phyloP scores from a whole-genome alignment of 495 filamentous ascomycete genomes.

The Penicillium soppii region DNA sequence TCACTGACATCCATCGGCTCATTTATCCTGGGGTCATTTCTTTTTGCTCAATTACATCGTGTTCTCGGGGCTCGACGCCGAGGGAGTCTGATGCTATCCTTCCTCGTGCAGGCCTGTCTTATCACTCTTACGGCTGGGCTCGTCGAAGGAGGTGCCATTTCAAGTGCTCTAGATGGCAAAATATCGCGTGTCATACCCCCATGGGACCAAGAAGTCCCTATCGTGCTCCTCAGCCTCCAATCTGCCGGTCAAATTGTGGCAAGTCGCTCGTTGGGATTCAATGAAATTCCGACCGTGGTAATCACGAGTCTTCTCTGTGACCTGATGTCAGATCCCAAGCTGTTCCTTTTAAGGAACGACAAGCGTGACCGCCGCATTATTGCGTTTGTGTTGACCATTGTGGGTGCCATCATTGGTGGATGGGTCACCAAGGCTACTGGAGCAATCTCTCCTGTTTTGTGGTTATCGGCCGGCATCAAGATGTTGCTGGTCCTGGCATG shows the following conservation, averaged over 20 bases:
- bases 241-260: constrained; percentile 68
- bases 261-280: constrained; percentile 58
- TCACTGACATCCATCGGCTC: constrained; percentile 54
- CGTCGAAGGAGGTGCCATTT: constrained; percentile 44
- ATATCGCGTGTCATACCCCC: constrained; percentile 1
- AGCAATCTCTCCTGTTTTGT: constrained; percentile 51
- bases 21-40: constrained; percentile 53
- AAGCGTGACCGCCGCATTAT: constrained; percentile 61
- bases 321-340: constrained; percentile 56
- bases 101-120: constrained; percentile 52
- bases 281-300: constrained; percentile 71
- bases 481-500: constrained; percentile 34
- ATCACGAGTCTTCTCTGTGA: constrained; percentile 68
- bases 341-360: constrained; percentile 55
- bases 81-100: constrained; percentile 50
- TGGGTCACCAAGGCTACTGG: constrained; percentile 56
- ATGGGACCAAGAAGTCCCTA: constrained; percentile 39
- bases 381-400: constrained; percentile 54
- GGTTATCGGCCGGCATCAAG: constrained; percentile 58
- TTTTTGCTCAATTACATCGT: constrained; percentile 36
- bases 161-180: constrained; percentile 22
- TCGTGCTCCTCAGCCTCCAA: constrained; percentile 66
- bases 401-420: constrained; percentile 62
- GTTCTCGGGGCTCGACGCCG: constrained; percentile 37
- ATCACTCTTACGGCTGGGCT: constrained; percentile 56